These are phyloP conservation scores for Fragaria vesca DNA, from an alignment of 306 rosid genomes.

Conservation along the genomic window DNA sequence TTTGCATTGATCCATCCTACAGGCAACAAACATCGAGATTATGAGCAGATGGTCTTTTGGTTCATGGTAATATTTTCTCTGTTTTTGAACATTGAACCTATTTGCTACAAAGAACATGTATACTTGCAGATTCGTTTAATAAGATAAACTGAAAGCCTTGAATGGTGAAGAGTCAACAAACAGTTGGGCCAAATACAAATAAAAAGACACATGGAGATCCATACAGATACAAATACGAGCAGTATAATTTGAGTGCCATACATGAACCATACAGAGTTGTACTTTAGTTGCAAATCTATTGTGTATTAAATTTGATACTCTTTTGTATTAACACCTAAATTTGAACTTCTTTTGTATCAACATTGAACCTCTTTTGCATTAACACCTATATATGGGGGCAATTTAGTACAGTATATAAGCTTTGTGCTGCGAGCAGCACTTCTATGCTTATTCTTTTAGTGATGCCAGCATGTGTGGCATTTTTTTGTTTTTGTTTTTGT, in stretches of 20 bases:
- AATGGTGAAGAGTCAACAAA: neutral
- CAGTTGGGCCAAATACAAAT: neutral
- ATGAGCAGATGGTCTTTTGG: conserved; percentile 31
- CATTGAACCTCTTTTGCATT: no score
- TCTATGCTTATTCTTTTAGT: no score
- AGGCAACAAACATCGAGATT: conserved; percentile 58
- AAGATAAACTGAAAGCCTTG: neutral
- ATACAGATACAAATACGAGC: neutral
- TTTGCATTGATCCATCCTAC: conserved; percentile 72
- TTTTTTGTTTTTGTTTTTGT: no score
- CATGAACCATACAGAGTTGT: neutral
- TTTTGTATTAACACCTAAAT: no score
- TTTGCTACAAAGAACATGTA: neutral
- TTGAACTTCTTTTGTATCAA: no score
- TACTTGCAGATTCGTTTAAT: neutral
- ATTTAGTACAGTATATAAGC: no score
- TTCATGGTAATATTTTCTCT: neutral
- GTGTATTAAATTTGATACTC: no score
- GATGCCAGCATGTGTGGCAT: no score
- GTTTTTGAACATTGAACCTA: neutral
- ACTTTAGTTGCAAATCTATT: neutral
- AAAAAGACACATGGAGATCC: neutral
- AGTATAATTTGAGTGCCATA: neutral
- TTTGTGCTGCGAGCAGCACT: no score
- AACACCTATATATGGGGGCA: no score